Evolutionary conservation across 2,329 filamentous ascomycete genomes (phyloP).

Genomic region (Fusarium newnesense): DNA sequence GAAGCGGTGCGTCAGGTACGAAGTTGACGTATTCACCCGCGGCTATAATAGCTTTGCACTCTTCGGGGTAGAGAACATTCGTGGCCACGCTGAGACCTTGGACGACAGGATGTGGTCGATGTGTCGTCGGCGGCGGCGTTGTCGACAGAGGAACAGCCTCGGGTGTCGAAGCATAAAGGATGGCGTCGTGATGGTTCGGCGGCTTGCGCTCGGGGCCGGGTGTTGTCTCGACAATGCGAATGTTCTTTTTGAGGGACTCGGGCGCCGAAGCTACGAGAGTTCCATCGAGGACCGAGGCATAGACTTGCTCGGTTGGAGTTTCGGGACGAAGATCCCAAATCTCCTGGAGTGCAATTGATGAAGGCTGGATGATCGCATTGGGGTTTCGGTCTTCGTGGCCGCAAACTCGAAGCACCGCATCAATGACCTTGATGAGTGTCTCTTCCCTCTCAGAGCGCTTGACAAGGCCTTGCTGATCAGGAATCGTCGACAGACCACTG

Average conservation of each 20-base stretch:
- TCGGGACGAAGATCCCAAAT: conserved; percentile 68
- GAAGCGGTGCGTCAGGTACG: conserved; percentile 73
- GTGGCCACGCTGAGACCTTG: conserved; percentile 69
- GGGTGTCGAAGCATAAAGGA: conserved; percentile 70
- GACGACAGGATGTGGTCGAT: conserved; percentile 69
- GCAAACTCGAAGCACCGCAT: conserved; percentile 71
- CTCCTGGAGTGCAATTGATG: conserved; percentile 65
- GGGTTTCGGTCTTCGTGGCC: conserved; percentile 67
- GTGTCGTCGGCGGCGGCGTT: conserved; percentile 58
- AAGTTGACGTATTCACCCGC: conserved; percentile 74
- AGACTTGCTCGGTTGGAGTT: conserved; percentile 56
- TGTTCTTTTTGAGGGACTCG: conserved; percentile 50
- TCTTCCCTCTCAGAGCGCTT: conserved; percentile 58
- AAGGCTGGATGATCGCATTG: conserved; percentile 46
- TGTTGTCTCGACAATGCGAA: conserved; percentile 71
- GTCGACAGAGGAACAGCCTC: conserved; percentile 64
- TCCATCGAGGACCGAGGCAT: conserved; percentile 68
- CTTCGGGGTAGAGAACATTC: conserved; percentile 67
- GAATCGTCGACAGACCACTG: conserved; percentile 69
- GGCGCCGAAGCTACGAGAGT: conserved; percentile 60
- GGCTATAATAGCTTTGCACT: conserved; percentile 74
- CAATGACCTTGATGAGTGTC: conserved; percentile 69
- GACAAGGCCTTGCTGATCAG: conserved; percentile 52
- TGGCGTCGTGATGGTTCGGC: conserved; percentile 73
- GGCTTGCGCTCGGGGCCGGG: conserved; percentile 70